Evolutionary conservation across 2,329 filamentous ascomycete species (phyloP).

Genomic region (Pseudogymnoascus sp.): DNA sequence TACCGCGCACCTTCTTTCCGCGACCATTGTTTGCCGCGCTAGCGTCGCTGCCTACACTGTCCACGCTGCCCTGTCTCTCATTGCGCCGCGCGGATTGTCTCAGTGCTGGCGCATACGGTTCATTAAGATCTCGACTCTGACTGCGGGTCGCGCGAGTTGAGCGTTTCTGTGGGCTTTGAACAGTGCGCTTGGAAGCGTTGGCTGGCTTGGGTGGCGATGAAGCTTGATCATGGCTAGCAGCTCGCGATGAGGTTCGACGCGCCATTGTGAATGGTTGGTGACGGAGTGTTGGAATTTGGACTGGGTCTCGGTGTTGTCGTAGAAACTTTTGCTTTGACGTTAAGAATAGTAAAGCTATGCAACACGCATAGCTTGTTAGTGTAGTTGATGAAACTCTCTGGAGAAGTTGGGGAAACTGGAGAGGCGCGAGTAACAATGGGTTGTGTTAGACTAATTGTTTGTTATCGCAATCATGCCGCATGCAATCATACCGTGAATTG

Average conservation of each 20-base stretch:
- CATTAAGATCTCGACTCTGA: slow-evolving; percentile 30
- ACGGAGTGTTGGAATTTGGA: background rate
- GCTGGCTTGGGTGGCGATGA: slow-evolving; percentile 21
- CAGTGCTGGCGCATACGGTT: slow-evolving; percentile 11
- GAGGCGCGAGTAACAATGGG: background rate
- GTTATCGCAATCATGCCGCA: background rate
- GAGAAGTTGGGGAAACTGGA: background rate
- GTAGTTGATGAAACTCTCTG: background rate
- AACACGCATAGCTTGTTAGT: background rate
- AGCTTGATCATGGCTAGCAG: slow-evolving; percentile 18
- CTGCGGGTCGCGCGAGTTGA: slow-evolving; percentile 29
- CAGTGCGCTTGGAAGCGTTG: slow-evolving; percentile 2
- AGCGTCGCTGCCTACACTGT: slow-evolving; percentile 18
- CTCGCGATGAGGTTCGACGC: slow-evolving; percentile 17
- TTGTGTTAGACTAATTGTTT: background rate
- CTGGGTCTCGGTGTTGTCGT: background rate
- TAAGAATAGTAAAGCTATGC: background rate
- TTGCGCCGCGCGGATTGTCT: slow-evolving; percentile 4
- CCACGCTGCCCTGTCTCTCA: slow-evolving; percentile 19
- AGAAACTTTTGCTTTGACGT: background rate
- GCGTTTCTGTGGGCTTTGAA: slow-evolving; percentile 17
- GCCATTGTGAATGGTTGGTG: background rate
- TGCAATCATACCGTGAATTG: too few relatives aligned
- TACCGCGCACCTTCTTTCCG: slow-evolving; percentile 16
- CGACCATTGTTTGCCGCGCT: slow-evolving; percentile 15